Evolutionary conservation across 768 basidiomycete genomes (phyloP), one percentile per base, ranked within the genome.

Genomic region (Coprinopsis cinerea): DNA sequence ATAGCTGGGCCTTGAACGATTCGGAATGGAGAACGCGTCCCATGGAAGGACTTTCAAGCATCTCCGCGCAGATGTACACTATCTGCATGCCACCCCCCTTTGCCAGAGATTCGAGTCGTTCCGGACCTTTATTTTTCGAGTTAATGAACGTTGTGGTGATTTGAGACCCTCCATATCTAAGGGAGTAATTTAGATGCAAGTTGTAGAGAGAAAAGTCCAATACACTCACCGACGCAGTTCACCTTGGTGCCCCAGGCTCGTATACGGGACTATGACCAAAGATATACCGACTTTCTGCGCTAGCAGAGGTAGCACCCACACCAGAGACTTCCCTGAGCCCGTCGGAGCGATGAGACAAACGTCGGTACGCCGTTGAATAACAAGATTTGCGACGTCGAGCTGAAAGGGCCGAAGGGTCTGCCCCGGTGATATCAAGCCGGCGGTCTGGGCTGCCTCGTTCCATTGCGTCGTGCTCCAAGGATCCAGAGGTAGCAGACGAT

Each of bases 11-110:
- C 20, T 42, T 23, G 47, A 57, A 63, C 14, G 51, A 43, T 2
- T 41, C 24, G 0, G 58, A 56, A 44, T 60, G 49, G 0, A 61
- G 15, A 11, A 61, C 51, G 1, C 44, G 36, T 0, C 58, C 61
- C 47, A 60, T 51, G 2, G 53, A 22, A 9, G 60, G 60, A n/a
- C 52, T 60, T 28, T 63, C 59, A 22, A 61, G 56, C 62, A 63
- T 63, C 39, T 63, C 62, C 0, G 56, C 54, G 35, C 62, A 63
- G 0, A 53, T 54, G 48, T 58, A 63, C 7, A 61, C 20, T 1
- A 63, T 51, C 1, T 45, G 49, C 49, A 48, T 56, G 0, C 47
- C 49, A 2, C 50, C 50, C 5, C 49, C 59, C 2, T 17, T 3
- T 9, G 57, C 57, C 2, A 53, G 48, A 4, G 36, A 11, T 14